phyloP scores from a whole-genome alignment of 2,329 filamentous ascomycete species.

The Neonectria punicea region DNA sequence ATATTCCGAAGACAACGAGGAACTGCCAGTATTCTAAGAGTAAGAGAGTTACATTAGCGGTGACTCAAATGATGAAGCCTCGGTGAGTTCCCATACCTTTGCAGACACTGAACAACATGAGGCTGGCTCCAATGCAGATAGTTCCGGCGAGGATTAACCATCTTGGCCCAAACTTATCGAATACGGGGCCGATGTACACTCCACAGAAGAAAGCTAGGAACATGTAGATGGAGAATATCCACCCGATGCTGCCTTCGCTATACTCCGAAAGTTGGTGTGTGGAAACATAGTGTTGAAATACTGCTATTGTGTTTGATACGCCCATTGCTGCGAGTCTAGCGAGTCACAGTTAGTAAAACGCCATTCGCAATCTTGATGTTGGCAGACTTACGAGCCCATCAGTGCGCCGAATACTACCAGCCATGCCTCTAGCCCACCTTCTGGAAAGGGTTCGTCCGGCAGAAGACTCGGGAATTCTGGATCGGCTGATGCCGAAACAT shows the following conservation, averaged over 20 bases:
- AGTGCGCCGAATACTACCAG: background rate
- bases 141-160: constrained; percentile 58
- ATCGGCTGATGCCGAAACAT: background rate
- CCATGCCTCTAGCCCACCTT: background rate
- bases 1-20: constrained; percentile 26
- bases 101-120: constrained; percentile 8
- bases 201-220: constrained; percentile 77
- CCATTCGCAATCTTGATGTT: background rate
- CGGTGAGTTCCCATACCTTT: background rate
- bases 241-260: constrained; percentile 68
- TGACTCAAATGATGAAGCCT: too few species aligned
- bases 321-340: background rate
- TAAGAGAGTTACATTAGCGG: background rate
- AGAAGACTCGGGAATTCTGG: background rate
- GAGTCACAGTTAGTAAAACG: background rate
- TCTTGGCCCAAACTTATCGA: constrained; percentile 73
- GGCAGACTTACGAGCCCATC: background rate
- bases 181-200: constrained; percentile 74
- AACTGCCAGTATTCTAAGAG: constrained; percentile 34
- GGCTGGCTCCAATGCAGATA: background rate
- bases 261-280: constrained; percentile 69
- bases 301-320: constrained; percentile 68
- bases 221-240: constrained; percentile 76
- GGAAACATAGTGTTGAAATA: constrained; percentile 72
- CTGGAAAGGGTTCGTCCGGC: background rate